A percentile compares a stretch with the other conserved stretches of the same genome.
Conservation (phyloP, 257 asterid genomes). For the Penstemon davidsonii region DNA sequence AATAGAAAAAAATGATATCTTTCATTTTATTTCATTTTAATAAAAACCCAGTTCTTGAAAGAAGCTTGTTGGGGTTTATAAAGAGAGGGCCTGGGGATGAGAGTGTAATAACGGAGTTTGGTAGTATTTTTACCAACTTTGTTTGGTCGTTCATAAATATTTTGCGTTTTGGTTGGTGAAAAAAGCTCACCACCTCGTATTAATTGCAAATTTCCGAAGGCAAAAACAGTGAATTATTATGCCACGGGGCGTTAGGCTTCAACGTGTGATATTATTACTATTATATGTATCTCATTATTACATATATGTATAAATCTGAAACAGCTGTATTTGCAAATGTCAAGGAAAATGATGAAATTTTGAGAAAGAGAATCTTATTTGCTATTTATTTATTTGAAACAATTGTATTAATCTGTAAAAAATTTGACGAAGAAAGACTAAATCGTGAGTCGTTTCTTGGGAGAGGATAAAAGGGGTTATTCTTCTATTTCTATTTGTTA, state of each 20-base stretch:
- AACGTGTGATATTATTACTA: slow-evolving; percentile 38
- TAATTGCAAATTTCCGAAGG: background rate
- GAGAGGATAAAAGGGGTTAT: slow-evolving; percentile 16
- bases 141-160: slow-evolving; percentile 49
- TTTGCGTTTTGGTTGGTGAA: slow-evolving; percentile 56
- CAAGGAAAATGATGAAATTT: slow-evolving; percentile 30
- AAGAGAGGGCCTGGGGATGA: background rate
- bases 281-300: slow-evolving; percentile 13
- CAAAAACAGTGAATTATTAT: slow-evolving; percentile 33
- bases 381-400: slow-evolving; percentile 9
- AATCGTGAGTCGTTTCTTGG: slow-evolving; percentile 15
- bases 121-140: slow-evolving; percentile 72
- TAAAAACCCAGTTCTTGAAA: slow-evolving; percentile 38
- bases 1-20: background rate
- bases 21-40: slow-evolving; percentile 34
- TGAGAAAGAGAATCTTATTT: slow-evolving; percentile 31
- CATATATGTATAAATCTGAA: slow-evolving; percentile 23
- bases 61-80: slow-evolving; percentile 41
- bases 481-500: background rate
- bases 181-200: slow-evolving; percentile 32
- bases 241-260: slow-evolving; percentile 40
- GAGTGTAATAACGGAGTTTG: slow-evolving; percentile 52
- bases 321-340: background rate
- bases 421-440: background rate
- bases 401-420: background rate